Evolutionary conservation across 768 basidiomycete genomes (phyloP), one percentile per base, ranked within the genome.

Genomic region (Podaxis mareebaensis): DNA sequence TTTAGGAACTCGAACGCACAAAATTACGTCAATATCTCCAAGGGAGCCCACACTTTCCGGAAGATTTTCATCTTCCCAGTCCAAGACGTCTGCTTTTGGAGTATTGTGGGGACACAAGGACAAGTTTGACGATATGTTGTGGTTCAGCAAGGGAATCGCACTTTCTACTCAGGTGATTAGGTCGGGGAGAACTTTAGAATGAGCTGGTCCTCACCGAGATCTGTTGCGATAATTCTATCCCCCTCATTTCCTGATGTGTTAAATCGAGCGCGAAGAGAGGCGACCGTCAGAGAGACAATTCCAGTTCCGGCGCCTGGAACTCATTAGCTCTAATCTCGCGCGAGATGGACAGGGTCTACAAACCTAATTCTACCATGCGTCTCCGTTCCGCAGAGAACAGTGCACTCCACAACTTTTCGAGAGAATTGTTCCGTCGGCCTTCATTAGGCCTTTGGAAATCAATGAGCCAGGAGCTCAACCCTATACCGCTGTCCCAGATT

Each of bases 401-500:
- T 0, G 70, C 71, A 1, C 78, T 67, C 49, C 70, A 72, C 38
- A 82, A 58, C 26, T 59, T 28, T 63, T 39, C 58, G 61, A 52
- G 72, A 40, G 42, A 49, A 11, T 17, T 17, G 28, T 51, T 30
- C 24, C 46, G 39, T 58, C 26, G 40, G 24, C 17, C 36, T n/a
- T 65, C 38, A 48, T 44, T 22, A 17, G 10, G n/a, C 68, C 63
- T 71, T 65, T 44, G 69, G 70, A 58, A 76, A 71, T 66, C 74
- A 30, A 83, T 77, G 3, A 96, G 77, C 92, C 92, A 95, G 2
- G 93, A 84, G 62, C 90, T 88, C 20, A 95, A 76, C 5, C 92
- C 94, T 53, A 96, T 81, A 2, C 95, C 95, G 48, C 94, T 95
- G 72, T 96, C 95, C 95, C 95, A 97, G 59, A 96, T 84, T 93